Percentiles rank a stretch among this genome's conserved stretches.
These are phyloP conservation scores for Hypoxylon sp. DNA, from an alignment of 2,329 filamentous ascomycete genomes.

Conservation along the genomic window DNA sequence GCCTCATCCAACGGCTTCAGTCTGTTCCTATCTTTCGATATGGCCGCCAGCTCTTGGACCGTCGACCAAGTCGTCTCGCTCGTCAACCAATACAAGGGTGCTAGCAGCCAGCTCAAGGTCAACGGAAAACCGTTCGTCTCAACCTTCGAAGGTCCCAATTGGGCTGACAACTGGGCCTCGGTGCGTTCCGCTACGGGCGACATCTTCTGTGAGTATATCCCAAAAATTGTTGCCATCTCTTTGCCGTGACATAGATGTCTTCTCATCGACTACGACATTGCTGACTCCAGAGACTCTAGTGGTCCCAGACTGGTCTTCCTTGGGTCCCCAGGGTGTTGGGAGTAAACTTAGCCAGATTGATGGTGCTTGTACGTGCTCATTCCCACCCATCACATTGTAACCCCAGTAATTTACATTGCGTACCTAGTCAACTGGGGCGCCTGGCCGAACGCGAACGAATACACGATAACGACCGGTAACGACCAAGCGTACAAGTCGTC, in stretches of 20 bases:
- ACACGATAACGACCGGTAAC: conserved; percentile 57
- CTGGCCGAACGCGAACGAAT: conserved; percentile 61
- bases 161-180: conserved; percentile 59
- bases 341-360: conserved; percentile 48
- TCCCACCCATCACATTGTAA: background rate
- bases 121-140: conserved; percentile 63
- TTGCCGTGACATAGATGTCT: background rate
- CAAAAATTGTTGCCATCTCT: background rate
- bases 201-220: conserved; percentile 52
- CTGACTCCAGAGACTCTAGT: conserved; percentile 44
- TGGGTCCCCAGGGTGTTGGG: conserved; percentile 56
- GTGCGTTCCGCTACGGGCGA: conserved; percentile 58
- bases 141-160: conserved; percentile 65
- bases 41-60: conserved; percentile 51
- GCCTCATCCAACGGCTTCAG: conserved; percentile 52
- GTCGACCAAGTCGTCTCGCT: conserved; percentile 50
- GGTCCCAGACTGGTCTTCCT: conserved; percentile 64
- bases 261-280: background rate
- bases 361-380: conserved; percentile 50
- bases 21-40: conserved; percentile 57
- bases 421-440: conserved; percentile 63
- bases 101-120: conserved; percentile 59
- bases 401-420: conserved; percentile 34
- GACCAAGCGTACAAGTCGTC: conserved; percentile 59
- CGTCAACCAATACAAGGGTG: conserved; percentile 57